Evolutionary conservation across 345 rosid genomes (phyloP).

Genomic region (Schrenkiella parvula): DNA sequence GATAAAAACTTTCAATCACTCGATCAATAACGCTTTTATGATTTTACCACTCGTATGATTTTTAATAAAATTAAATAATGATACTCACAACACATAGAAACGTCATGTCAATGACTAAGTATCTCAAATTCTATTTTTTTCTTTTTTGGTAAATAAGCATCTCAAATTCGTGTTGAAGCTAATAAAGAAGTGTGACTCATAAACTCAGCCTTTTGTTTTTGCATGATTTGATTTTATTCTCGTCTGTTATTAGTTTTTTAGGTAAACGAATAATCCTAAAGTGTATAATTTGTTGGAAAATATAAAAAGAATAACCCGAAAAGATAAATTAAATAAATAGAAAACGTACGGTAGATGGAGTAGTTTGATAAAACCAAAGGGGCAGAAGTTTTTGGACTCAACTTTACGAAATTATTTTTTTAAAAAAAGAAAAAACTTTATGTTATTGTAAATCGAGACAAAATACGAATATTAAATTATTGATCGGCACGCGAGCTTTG

Average conservation of each 20-base stretch:
- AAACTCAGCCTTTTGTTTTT: background rate
- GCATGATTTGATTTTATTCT: slow-evolving; percentile 10
- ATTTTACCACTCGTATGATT: background rate
- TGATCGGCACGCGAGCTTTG: slow-evolving; percentile 31
- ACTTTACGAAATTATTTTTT: slow-evolving; percentile 17
- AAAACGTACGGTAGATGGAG: slow-evolving; percentile 28
- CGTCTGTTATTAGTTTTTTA: slow-evolving; percentile 5
- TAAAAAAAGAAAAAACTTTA: too few species aligned
- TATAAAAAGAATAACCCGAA: background rate
- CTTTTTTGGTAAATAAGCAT: too few species aligned
- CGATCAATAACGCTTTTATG: background rate
- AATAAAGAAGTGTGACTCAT: background rate
- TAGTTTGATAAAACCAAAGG: slow-evolving; percentile 18
- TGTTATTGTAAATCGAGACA: slow-evolving; percentile 17
- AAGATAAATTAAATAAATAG: background rate
- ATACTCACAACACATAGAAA: background rate
- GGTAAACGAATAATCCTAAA: slow-evolving; percentile 13
- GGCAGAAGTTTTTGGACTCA: slow-evolving; percentile 17
- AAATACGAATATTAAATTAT: slow-evolving; percentile 17
- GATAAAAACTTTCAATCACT: background rate
- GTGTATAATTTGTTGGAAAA: background rate
- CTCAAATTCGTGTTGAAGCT: background rate
- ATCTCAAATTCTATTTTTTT: background rate
- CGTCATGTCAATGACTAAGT: slow-evolving; percentile 14
- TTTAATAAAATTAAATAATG: background rate